These are phyloP conservation scores for Zygoascus biomembranicola DNA, from an alignment of 805 yeast genomes.

Conservation along the genomic window DNA sequence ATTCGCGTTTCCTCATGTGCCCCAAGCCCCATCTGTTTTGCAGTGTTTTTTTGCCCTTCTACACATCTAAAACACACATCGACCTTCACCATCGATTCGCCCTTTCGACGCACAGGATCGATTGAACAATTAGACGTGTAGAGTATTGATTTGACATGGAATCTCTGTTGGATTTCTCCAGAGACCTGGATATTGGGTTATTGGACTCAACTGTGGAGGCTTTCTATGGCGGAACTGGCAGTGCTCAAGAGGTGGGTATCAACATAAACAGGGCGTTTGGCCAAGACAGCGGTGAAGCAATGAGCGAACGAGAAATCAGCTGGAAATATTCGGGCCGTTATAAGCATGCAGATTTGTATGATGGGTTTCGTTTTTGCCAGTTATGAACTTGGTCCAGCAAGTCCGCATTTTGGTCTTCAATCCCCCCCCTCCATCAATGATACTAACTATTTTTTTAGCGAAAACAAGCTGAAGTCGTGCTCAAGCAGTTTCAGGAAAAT, in stretches of 20 bases:
- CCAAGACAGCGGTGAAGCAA: no score
- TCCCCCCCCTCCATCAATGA: neutral
- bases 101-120: neutral
- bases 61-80: neutral
- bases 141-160: slow-evolving; percentile 48
- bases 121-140: neutral
- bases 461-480: slow-evolving; percentile 31
- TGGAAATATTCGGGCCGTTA: no score
- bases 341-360: no score
- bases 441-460: slow-evolving; percentile 14
- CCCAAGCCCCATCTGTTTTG: neutral
- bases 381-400: no score
- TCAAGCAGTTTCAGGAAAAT: slow-evolving; percentile 68
- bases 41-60: neutral
- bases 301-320: no score
- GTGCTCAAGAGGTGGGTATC: slow-evolving; percentile 36
- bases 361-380: no score
- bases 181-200: slow-evolving; percentile 68
- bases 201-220: slow-evolving; percentile 81
- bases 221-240: slow-evolving; percentile 72
- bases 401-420: no score
- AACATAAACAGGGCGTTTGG: neutral
- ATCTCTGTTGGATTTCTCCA: slow-evolving; percentile 73
- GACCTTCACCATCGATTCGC: neutral
- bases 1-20: neutral